Evolutionary conservation across 768 basidiomycete genomes (phyloP).

Genomic region (Rhodotorula graminis): DNA sequence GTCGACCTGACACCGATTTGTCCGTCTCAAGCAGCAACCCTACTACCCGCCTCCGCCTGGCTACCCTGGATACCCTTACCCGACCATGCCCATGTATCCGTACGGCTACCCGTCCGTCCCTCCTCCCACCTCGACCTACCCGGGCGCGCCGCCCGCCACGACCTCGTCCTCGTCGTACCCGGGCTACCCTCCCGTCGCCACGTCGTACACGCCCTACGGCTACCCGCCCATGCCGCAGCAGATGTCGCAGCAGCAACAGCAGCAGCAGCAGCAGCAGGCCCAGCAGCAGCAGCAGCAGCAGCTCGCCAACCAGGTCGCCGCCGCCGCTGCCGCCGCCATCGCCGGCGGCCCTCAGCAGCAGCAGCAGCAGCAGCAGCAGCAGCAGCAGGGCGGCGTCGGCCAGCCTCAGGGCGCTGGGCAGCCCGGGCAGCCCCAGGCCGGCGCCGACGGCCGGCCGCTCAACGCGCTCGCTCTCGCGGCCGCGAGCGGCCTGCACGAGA

Average conservation of each 20-base stretch:
- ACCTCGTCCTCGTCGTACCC: slow-evolving; percentile 1
- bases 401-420: background rate
- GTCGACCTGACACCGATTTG: background rate
- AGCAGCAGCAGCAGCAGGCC: slow-evolving; percentile 6
- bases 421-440: slow-evolving; percentile 33
- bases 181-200: slow-evolving; percentile 7
- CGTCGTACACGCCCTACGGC: slow-evolving; percentile 24
- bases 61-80: slow-evolving; percentile 35
- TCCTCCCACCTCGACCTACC: slow-evolving; percentile 13
- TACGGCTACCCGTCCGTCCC: slow-evolving; percentile 34
- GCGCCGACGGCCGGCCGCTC: slow-evolving; percentile 47
- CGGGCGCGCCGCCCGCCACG: slow-evolving; percentile 17
- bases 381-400: background rate
- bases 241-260: background rate
- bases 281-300: slow-evolving; percentile 7
- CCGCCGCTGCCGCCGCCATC: slow-evolving; percentile 55
- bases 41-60: slow-evolving; percentile 34
- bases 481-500: slow-evolving; percentile 80
- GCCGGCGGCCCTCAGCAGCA: slow-evolving; percentile 49
- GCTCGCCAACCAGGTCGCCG: background rate
- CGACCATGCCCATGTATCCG: slow-evolving; percentile 33
- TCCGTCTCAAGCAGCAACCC: slow-evolving; percentile 8
- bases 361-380: background rate
- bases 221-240: slow-evolving; percentile 12
- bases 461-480: slow-evolving; percentile 56